phyloP scores from a whole-genome alignment of 208 protist genomes.

The Crithidia expoeki region DNA sequence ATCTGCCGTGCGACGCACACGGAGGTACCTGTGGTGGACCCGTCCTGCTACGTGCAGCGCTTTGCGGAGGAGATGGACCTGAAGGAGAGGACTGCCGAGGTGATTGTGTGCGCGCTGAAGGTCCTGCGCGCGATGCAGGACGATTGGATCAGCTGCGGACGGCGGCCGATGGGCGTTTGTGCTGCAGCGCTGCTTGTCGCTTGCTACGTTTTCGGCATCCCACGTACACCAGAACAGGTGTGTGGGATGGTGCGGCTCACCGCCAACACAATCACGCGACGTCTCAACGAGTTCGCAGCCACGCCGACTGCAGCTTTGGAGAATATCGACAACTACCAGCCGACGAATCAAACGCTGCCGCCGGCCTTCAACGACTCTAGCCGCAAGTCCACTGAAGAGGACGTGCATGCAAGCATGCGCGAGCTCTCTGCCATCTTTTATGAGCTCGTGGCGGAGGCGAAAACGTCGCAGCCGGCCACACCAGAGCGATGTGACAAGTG shows the following conservation, averaged over 20 bases:
- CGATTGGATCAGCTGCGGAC: slow-evolving; percentile 91
- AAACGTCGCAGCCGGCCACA: slow-evolving; percentile 73
- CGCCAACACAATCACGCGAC: slow-evolving; percentile 70
- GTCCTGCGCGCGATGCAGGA: slow-evolving; percentile 88
- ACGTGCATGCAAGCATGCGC: slow-evolving; percentile 72
- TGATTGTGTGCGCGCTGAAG: slow-evolving; percentile 88
- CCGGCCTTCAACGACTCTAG: slow-evolving; percentile 71
- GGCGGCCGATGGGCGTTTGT: slow-evolving; percentile 90
- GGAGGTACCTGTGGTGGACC: slow-evolving; percentile 84
- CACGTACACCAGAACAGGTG: slow-evolving; percentile 81
- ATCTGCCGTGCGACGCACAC: slow-evolving; percentile 84
- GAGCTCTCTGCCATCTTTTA: slow-evolving; percentile 84
- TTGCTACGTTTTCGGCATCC: slow-evolving; percentile 86
- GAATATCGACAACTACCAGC: slow-evolving; percentile 84
- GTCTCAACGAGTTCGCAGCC: slow-evolving; percentile 86
- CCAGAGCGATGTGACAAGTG: slow-evolving; percentile 80
- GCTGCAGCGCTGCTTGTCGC: slow-evolving; percentile 88
- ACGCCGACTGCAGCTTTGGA: slow-evolving; percentile 71
- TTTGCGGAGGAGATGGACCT: slow-evolving; percentile 90
- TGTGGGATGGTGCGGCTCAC: slow-evolving; percentile 88
- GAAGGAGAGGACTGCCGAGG: slow-evolving; percentile 55
- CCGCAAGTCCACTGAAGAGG: slow-evolving; percentile 57
- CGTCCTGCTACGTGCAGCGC: slow-evolving; percentile 82
- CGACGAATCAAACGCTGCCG: slow-evolving; percentile 61
- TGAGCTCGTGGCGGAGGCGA: slow-evolving; percentile 85